Base-by-base conservation (phyloP, 148 eudicot species). In the Suaeda aralocaspica region DNA sequence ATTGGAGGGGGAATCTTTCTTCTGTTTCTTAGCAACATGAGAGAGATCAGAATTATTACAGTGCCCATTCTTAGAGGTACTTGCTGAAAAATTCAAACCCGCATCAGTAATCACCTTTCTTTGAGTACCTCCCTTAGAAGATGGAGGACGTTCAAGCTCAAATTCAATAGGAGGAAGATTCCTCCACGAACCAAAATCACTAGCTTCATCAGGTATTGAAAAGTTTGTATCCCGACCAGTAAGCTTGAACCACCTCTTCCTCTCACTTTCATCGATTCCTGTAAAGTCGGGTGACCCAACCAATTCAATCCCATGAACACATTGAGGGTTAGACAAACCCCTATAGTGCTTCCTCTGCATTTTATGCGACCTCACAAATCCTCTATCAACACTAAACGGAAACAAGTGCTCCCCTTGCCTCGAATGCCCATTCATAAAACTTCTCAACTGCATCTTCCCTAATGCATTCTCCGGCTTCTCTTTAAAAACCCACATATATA, bases 381-480 rank as follows among this genome's bases (percentile, higher is more conserved):
- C 96, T 82, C 82, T 88, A 31, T 90, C 92, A 4, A 67, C 84
- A 52, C 96, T 83, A 69, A 86, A 90, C 0, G 96, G 96, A 66
- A 90, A 90, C 0, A 83, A 86, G 7, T 83, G 78, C 48, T 90
- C 90, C 7, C 96, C 92, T 64, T 84, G 89, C 26, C 96, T 80
- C 19, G 92, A 88, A 69, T 90, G 96, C 58, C 96, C 92, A 50
- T 90, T 90, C 96, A 90, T 90, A 76, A 79, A 90, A 70, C 96
- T 90, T 64, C 92, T 88, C 79, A 90, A 75, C 70, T 88, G 96
- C 96, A 90, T 90, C 87, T 88, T 90, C 16, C 96, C 96, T 61
- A 90, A 64, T 1, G 92, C 96, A 78, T 88, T 86, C 49, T 84
- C 92, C 1, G 92, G 87, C 83, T 85, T 83, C 30, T 87, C 89